Base-by-base conservation (phyloP, 345 rosid genomes). In the Lepidium didymum region DNA sequence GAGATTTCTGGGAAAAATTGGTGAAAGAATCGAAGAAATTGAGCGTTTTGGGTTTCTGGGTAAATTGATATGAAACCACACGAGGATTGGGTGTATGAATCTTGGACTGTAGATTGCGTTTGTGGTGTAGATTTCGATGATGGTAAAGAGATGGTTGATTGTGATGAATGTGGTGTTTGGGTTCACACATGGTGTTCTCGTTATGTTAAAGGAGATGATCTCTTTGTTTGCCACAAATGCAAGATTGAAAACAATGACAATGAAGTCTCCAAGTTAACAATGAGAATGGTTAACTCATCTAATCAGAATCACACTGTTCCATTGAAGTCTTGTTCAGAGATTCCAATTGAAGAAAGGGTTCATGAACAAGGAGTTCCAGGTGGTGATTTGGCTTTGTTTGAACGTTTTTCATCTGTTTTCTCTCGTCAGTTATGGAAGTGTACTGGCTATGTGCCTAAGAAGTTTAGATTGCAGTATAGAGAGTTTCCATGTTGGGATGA, bases 81-180 rank as follows among this genome's bases (percentile, higher is more conserved):
- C n/a, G 97, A 93, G 14, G 97, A 93, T 55, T 93, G 97, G 98
- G 84, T 81, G n/a, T 82, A 93, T 54, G 98, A 84, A 51, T 90
- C 97, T 3, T 93, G 98, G 98, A 91, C 88, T 10, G 99, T 94
- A 55, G 97, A 94, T 79, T 94, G 99, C 60, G 84, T 85, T 1
- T 93, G 99, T 54, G 95, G 99, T 27, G 97, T 94, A 42, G 86
- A 77, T 59, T 94, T 84, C 18, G 99, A 94, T 49, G 97, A 94
- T 56, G 99, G 99, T 10, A 91, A 91, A 70, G 97, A 94, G 86
- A 94, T 94, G 99, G 97, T 94, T 51, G 89, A 91, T 70, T 94
- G 99, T 53, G 99, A 91, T 9, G 99, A 90, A 77, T 94, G 97
- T 55, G 96, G 97, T 35, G 96, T 90, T 23, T 93, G 98, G 98